These are phyloP conservation scores for Spiraea crenata DNA, from an alignment of 331 rosid species.

Conservation along the genomic window DNA sequence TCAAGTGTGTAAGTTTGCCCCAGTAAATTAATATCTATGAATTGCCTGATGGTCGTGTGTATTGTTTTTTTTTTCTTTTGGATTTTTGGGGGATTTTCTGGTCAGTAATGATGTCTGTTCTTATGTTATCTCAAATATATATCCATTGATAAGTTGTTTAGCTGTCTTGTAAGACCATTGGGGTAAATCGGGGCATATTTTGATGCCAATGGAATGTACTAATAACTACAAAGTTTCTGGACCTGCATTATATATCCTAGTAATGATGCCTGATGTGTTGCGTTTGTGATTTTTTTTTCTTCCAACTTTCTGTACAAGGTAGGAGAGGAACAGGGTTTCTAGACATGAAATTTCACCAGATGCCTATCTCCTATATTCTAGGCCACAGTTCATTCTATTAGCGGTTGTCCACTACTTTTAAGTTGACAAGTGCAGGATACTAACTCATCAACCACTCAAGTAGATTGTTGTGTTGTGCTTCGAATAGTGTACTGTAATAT, in stretches of 20 bases:
- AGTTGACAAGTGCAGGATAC: neutral
- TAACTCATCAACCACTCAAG: neutral
- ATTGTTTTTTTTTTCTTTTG: neutral
- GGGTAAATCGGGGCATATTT: neutral
- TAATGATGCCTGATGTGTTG: neutral
- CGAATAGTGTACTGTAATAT: neutral
- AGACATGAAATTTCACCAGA: neutral
- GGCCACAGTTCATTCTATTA: no score
- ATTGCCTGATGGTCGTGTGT: constrained; percentile 3
- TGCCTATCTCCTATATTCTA: no score
- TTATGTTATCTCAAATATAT: neutral
- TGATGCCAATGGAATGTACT: neutral
- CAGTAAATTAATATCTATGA: constrained; percentile 32
- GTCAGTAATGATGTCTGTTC: neutral
- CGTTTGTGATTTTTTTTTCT: neutral
- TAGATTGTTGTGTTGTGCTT: neutral
- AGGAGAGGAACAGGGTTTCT: neutral
- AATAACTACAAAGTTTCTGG: neutral
- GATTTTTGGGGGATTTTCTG: constrained; percentile 5
- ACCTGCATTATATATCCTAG: neutral
- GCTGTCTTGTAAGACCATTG: neutral
- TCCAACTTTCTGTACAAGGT: neutral
- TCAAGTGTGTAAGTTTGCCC: constrained; percentile 95
- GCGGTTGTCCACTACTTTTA: neutral
- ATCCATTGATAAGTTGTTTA: neutral